These are phyloP conservation scores for Wickerhamiella musiphila DNA, from an alignment of 805 yeast species.

Conservation along the genomic window DNA sequence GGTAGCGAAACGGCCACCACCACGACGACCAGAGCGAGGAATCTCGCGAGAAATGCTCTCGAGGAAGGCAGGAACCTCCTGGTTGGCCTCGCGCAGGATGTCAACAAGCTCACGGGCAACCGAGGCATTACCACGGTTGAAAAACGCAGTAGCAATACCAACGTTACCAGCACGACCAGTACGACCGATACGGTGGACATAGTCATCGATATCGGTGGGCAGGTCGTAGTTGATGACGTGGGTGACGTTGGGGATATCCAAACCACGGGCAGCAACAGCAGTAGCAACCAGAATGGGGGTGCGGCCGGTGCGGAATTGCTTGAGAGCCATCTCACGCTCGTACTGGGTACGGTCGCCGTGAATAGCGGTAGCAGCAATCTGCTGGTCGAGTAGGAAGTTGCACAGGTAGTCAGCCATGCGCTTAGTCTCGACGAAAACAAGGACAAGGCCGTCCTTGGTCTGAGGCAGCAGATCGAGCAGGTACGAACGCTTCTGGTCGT, in stretches of 20 bases:
- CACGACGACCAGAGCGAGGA: slow-evolving; percentile 36
- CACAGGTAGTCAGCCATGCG: slow-evolving; percentile 95
- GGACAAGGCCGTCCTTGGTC: slow-evolving; percentile 68
- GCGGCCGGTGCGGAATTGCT: slow-evolving; percentile 79
- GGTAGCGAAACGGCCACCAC: slow-evolving; percentile 27
- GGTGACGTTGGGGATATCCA: slow-evolving; percentile 97
- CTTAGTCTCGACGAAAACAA: slow-evolving; percentile 95
- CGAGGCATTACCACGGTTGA: slow-evolving; percentile 87
- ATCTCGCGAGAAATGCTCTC: slow-evolving; percentile 65
- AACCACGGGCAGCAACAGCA: slow-evolving; percentile 99
- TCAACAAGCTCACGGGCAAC: slow-evolving; percentile 77
- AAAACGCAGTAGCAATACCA: slow-evolving; percentile 96
- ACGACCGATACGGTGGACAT: slow-evolving; percentile 99
- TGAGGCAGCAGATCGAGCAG: slow-evolving; percentile 71
- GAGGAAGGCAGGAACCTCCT: slow-evolving; percentile 87
- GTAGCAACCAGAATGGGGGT: slow-evolving; percentile 95
- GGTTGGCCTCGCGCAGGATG: slow-evolving; percentile 86
- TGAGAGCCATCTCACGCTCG: slow-evolving; percentile 95
- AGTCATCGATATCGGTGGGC: slow-evolving; percentile 94
- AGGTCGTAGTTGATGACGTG: slow-evolving; percentile 95
- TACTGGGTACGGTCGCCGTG: slow-evolving; percentile 98
- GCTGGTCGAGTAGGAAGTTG: slow-evolving; percentile 74
- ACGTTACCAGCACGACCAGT: slow-evolving; percentile 99
- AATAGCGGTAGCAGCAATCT: slow-evolving; percentile 93
- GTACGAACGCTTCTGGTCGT: slow-evolving; percentile 78